Base-by-base conservation (phyloP, 768 basidiomycete genomes). In the Auricularia sp. region DNA sequence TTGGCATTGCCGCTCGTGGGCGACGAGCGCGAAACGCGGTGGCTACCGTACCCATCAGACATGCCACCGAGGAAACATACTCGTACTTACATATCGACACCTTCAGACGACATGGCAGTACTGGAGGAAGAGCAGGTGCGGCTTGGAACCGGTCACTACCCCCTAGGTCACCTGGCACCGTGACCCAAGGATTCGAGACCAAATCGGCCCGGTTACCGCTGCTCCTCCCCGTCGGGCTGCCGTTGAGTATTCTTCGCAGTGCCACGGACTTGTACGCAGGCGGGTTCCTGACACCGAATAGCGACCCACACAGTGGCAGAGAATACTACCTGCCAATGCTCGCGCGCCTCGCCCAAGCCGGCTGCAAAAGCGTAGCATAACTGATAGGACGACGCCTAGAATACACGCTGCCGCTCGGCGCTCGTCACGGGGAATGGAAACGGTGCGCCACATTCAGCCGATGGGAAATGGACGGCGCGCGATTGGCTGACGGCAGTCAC, bases 11-110 rank as follows among this genome's bases (percentile, higher is more conserved):
- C 68, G n/a, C 65, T 61, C 42, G 75, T 72, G 51, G 74, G 8
- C 11, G 53, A 54, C 7, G 59, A 62, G 63, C 79, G 77, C 69
- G 80, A 71, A 2, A 81, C 64, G 47, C 75, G 68, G 67, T 82
- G 80, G 65, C 83, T 84, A 62, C 5, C 29, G 67, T 21, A 66
- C 62, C 56, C 62, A 74, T 29, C 29, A 29, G 29, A 29, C 29
- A 29, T 29, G 29, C 29, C 29, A 29, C 29, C 29, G 29, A 29
- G 29, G 29, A 29, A 29, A 29, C 29, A 29, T 29, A 29, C 2
- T 29, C 29, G 29, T 43, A 39, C 79, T 54, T 64, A 85, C 85
- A 87, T 86, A 73, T 85, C 78, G 67, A 88, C 86, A 67, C 78
- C 81, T 64, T 76, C 74, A 42, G 74, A 69, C 61, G 81, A 79